Evolutionary conservation across 441 rosid genomes (phyloP).

Genomic region (Adansonia grandidieri): DNA sequence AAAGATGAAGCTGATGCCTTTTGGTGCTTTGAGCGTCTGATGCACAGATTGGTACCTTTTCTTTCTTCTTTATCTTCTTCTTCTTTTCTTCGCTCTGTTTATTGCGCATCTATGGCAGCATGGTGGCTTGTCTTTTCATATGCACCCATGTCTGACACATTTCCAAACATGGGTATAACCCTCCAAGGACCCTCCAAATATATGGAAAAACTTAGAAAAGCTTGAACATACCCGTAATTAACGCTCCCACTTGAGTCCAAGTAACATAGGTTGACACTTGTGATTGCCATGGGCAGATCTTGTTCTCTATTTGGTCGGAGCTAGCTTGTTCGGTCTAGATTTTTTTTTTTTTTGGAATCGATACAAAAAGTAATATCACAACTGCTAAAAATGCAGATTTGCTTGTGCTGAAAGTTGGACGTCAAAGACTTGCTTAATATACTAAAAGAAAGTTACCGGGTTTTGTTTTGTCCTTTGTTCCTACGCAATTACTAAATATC

Average conservation of each 20-base stretch:
- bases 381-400: background rate
- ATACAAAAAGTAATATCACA: background rate
- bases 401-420: background rate
- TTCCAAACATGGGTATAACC: no score
- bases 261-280: no score
- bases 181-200: no score
- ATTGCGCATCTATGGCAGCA: background rate
- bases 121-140: constrained; percentile 12
- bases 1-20: constrained; percentile 92
- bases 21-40: constrained; percentile 96
- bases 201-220: no score
- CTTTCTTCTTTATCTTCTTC: constrained; percentile 4
- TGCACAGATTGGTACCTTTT: constrained; percentile 84
- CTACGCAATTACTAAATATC: background rate
- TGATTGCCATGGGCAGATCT: background rate
- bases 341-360: background rate
- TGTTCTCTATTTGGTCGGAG: background rate
- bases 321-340: background rate
- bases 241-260: no score
- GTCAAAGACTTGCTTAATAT: background rate
- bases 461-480: background rate
- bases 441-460: background rate
- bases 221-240: no score
- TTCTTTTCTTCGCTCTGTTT: background rate
- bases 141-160: background rate